Base-by-base conservation (phyloP, 257 asterid genomes). In the Ehretia macrophylla region DNA sequence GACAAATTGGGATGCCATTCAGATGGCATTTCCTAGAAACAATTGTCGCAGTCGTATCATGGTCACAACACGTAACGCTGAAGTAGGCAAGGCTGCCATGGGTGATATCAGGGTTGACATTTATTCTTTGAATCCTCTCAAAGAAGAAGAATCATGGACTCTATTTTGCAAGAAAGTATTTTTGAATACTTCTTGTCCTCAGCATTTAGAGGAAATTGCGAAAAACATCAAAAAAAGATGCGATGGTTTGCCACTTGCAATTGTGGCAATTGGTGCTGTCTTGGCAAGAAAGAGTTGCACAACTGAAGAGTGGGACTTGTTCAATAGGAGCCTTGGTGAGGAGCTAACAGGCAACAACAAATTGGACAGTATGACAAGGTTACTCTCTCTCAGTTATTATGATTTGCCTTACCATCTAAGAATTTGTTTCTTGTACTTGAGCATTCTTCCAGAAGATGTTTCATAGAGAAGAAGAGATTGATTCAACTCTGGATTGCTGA, bases 171-270 rank as follows among this genome's bases (percentile, higher is more conserved):
- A 6, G 10, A 72, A 55, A 56, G 59, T 72, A 14, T 77, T 72
- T 52, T 52, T 14, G 0, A 42, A 47, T 11, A 40, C 56, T 21
- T 27, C 51, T 1, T 68, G 78, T 16, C 75, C 74, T 63, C 5
- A 11, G 5, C 54, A 71, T 42, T 48, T 67, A 11, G 44, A 40
- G 4, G 55, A 61, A 27, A 49, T 71, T 53, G 46, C 66, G 1
- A 1, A 21, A 9, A 55, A 17, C 1, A 47, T 75, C 14, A 40
- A 58, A 0, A 58, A 44, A 20, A 65, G 67, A 38, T 72, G 77
- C 32, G 60, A 70, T 2, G 82, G 79, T 8, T 47, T 77, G 66
- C 74, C 79, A 5, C 71, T 68, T 22, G 79, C 82, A 0, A 66
- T 66, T 21, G 78, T 63, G 5, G 60, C 58, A 2, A 39, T 72